Evolutionary conservation across 768 basidiomycete genomes (phyloP), one percentile per base, ranked within the genome.

Genomic region (Phanerodontia chrysosporium): DNA sequence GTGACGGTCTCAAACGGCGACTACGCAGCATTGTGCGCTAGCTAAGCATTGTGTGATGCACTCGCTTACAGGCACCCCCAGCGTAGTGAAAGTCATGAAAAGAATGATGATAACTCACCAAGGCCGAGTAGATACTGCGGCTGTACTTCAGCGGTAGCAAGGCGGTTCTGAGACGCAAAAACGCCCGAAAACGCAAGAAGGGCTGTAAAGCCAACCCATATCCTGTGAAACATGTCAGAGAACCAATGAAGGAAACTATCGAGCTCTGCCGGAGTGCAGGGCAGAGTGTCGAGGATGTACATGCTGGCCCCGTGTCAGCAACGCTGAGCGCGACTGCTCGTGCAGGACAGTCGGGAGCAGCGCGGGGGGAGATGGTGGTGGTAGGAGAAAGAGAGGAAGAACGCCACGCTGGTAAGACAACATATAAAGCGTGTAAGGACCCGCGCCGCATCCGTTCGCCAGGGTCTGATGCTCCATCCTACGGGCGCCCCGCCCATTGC

Each of bases 41-140:
- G n/a, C n/a, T n/a, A n/a, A n/a, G n/a, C n/a, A n/a, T n/a, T n/a
- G n/a, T n/a, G n/a, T n/a, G n/a, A n/a, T n/a, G n/a, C n/a, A n/a
- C n/a, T n/a, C n/a, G n/a, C n/a, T n/a, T n/a, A n/a, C n/a, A n/a
- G n/a, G n/a, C n/a, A n/a, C n/a, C n/a, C n/a, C n/a, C n/a, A n/a
- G n/a, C n/a, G n/a, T n/a, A n/a, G n/a, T n/a, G n/a, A n/a, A n/a
- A n/a, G n/a, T n/a, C n/a, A n/a, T n/a, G n/a, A n/a, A n/a, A n/a
- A n/a, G n/a, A n/a, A n/a, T n/a, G n/a, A 46, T 22, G 13, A 45
- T n/a, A 2, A 59, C 58, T 49, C 44, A 59, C 62, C 62, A n/a
- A 63, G 52, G 32, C 62, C 62, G 9, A 63, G 56, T 10, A 63
- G 35, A 48, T 63, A 63, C 48, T 63, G 59, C 18, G 58, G 45